phyloP scores from a whole-genome alignment of 768 basidiomycete species.

The Kwoniella bestiolae region DNA sequence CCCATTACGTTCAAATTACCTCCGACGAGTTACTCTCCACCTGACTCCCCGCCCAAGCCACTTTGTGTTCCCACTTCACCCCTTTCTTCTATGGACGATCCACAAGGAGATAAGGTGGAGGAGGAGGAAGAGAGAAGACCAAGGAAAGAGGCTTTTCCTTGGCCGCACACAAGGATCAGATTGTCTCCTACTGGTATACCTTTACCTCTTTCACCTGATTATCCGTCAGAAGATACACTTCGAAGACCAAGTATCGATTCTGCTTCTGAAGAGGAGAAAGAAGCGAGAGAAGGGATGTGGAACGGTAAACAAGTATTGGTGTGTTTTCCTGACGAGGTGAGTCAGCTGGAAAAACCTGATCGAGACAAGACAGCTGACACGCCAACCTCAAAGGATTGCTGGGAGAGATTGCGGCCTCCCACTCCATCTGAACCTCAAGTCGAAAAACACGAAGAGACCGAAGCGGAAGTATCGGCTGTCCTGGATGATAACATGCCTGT shows the following conservation, averaged over 20 bases:
- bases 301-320: slow-evolving; percentile 22
- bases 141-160: slow-evolving; percentile 18
- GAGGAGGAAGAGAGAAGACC: slow-evolving; percentile 2
- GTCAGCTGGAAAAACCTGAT: slow-evolving; percentile 1
- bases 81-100: not conserved
- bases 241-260: not conserved
- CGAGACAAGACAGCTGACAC: not conserved
- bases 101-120: not conserved
- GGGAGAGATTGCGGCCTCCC: slow-evolving; percentile 14
- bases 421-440: not conserved
- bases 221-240: not conserved
- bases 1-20: slow-evolving; percentile 22
- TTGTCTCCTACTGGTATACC: slow-evolving; percentile 7
- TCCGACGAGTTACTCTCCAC: slow-evolving; percentile 14
- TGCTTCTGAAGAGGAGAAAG: not conserved
- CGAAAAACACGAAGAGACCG: not conserved
- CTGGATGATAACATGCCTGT: not conserved
- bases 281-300: slow-evolving; percentile 9
- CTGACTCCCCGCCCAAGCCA: slow-evolving; percentile 11
- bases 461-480: slow-evolving; percentile 12
- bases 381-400: slow-evolving; percentile 15
- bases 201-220: slow-evolving; percentile 12
- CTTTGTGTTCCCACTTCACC: not conserved
- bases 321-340: slow-evolving; percentile 19
- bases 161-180: not conserved